Evolutionary conservation across 208 protist species (phyloP), one percentile per base, ranked within the genome.

Genomic region (Tritrichomonas foetus): DNA sequence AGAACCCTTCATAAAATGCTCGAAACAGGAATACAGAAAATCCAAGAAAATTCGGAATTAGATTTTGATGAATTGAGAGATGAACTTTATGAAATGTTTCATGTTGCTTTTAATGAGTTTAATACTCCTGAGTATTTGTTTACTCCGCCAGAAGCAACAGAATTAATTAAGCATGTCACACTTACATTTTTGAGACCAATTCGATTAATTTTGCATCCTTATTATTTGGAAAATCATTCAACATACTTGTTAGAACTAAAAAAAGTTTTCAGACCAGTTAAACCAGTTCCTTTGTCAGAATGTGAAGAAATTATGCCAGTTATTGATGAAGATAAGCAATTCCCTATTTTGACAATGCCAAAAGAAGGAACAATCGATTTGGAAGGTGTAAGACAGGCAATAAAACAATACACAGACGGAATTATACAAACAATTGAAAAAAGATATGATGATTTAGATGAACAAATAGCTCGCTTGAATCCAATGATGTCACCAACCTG

Each of bases 361-460:
- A 53, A 89, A 20, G 78, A 69, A 8, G 64, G 47, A 16, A 44
- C 41, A 57, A 25, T 89, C 8, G 57, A 44, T 39, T 47, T 89
- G 22, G 78, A 89, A 89, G 78, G 33, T 57, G 30, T 49, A 0
- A 44, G 30, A 33, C 27, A 89, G 16, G 22, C 57, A 9, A 57
- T 89, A 20, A 20, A 53, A 39, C 13, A 57, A 39, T 89, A 89
- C 47, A 89, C 78, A 33, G 78, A 89, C 2, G 47, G 47, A 3
- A 39, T 89, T 39, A 89, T 89, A 3, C 47, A 53, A 22, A 89
- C 47, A 11, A 89, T 89, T 57, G 41, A 89, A 27, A 89, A 89
- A n/a, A 89, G 78, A 89, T 89, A 89, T 50, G 78, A 89, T 61
- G 47, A 33, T 41, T 49, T 89, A 11, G 47, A 30, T 22, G 78